Percentiles rank a stretch among this genome's conserved stretches.
Evolutionary conservation across 106 monocot genomes (phyloP).

Genomic region (Apostasia shenzhenica): DNA sequence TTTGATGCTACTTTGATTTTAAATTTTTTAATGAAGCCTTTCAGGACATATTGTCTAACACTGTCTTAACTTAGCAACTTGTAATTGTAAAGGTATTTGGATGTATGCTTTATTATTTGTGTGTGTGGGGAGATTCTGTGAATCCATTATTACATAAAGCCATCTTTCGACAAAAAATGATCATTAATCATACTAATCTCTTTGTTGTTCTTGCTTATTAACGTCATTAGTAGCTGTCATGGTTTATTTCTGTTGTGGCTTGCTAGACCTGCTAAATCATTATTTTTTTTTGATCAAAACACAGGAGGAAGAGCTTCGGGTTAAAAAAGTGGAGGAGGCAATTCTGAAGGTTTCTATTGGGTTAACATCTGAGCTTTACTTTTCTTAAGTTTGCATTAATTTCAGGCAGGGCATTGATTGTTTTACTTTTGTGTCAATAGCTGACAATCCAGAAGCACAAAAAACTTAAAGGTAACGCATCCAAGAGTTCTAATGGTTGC

Average conservation of each 20-base stretch:
- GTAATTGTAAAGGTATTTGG: too few species aligned
- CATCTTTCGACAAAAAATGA: too few species aligned
- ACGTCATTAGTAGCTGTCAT: background rate
- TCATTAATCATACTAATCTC: too few species aligned
- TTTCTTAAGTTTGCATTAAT: too few species aligned
- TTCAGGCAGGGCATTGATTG: background rate
- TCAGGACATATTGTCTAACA: too few species aligned
- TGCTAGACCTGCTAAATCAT: background rate
- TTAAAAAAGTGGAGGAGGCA: background rate
- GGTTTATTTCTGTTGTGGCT: background rate
- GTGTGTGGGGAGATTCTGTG: too few species aligned
- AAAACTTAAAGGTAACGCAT: background rate
- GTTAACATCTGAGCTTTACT: background rate
- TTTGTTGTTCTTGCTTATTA: too few species aligned
- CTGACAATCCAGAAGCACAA: background rate
- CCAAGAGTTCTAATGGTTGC: background rate
- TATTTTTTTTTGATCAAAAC: background rate
- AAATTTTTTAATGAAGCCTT: too few species aligned
- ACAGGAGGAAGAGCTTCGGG: slow-evolving; percentile 11
- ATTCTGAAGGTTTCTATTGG: slow-evolving; percentile 1
- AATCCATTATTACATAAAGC: too few species aligned
- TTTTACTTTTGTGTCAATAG: background rate
- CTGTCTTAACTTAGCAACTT: too few species aligned
- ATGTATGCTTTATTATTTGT: too few species aligned
- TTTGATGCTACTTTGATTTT: too few species aligned